phyloP scores from a whole-genome alignment of 2,329 filamentous ascomycete genomes.

The Thelonectria olida region DNA sequence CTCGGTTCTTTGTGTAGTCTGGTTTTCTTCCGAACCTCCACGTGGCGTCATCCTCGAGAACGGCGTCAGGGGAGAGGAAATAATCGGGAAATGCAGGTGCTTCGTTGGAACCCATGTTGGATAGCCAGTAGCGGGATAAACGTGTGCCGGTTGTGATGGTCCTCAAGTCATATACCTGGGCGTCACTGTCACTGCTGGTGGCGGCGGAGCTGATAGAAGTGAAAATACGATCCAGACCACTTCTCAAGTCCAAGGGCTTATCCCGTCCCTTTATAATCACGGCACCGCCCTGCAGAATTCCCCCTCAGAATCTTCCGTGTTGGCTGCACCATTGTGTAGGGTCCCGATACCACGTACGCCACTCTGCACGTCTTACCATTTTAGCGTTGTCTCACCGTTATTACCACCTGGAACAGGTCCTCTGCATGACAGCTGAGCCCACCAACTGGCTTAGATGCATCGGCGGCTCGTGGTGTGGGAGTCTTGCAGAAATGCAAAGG shows the following conservation, averaged over 20 bases:
- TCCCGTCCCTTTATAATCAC: neutral
- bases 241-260: neutral
- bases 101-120: neutral
- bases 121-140: too few relatives aligned
- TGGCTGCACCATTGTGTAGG: neutral
- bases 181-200: neutral
- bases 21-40: constrained; percentile 46
- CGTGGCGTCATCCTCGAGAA: constrained; percentile 13
- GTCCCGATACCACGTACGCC: neutral
- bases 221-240: neutral
- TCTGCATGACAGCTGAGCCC: neutral
- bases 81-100: constrained; percentile 45
- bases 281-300: neutral
- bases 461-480: neutral
- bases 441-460: neutral
- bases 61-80: constrained; percentile 13
- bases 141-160: too few relatives aligned
- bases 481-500: neutral
- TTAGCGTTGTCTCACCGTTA: neutral
- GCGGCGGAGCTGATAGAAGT: neutral
- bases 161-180: too few relatives aligned
- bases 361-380: neutral
- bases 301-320: neutral
- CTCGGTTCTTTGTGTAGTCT: constrained; percentile 71
- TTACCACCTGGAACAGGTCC: neutral